Evolutionary conservation across 371 early-diverging fungal species (phyloP), one percentile per base, ranked within the genome.

Genomic region (Conidiobolus coronatus): DNA sequence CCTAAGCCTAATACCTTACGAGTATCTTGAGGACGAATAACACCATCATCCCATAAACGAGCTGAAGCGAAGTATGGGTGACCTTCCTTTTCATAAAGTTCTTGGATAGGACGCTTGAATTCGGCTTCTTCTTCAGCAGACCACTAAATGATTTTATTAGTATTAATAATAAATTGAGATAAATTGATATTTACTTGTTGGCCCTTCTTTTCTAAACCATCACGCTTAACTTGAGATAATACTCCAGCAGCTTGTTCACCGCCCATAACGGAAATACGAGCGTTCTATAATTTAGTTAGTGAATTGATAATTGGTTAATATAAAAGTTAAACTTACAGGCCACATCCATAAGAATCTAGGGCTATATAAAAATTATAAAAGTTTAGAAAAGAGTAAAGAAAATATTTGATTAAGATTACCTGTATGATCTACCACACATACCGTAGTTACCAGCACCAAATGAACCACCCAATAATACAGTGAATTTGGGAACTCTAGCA

Each of bases 171-270:
- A 22, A 2, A 37, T 24, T 42, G 24, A 55, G 17, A 18, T 19
- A 15, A 43, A 29, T 9, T 13, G 11, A 3, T 17, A 40, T 42
- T 13, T 48, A 49, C 49, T 38, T 54, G 48, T 53, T 82, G 64
- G 9, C 86, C 89, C 52, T 74, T 74, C 69, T 82, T 83, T 21
- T 57, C 78, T 62, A 81, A 79, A 21, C 81, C 77, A 56, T 88
- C 92, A 36, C 80, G 66, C 42, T 74, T 82, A 40, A 93, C 82
- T 52, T 86, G 86, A 7, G 92, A 76, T 47, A 96, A 67, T 19
- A 96, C 96, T 42, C 79, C 79, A 9, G 96, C 91, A 33, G 94
- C 91, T 63, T 96, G 93, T 59, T 93, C 95, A 47, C 96, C 96
- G 49, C 96, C 96, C 96, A 96, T 96, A 19, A 96, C 96, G 21